Evolutionary conservation across 2,329 filamentous ascomycete genomes (phyloP), one percentile per base, ranked within the genome.

Genomic region (Byssothecium circinans): DNA sequence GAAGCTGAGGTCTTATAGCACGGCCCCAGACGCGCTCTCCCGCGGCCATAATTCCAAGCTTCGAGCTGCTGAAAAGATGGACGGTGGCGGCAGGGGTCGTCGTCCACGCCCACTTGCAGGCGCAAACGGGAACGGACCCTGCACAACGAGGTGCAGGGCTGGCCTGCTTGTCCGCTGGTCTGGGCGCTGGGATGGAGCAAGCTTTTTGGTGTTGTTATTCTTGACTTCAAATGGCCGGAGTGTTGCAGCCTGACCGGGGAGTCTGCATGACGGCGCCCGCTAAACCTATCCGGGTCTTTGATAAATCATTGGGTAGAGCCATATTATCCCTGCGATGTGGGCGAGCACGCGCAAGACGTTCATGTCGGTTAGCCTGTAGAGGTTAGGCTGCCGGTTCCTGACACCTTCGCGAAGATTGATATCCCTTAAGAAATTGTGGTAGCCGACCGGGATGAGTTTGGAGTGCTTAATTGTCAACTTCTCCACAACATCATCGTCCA

Each of bases 1-100:
- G 10, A 49, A 47, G 63, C 52, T 60, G 54, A 60, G 60, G 56
- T 65, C 62, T 68, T 70, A 70, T 70, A 69, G 43, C 49, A 59
- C 37, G 39, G 53, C 20, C 53, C 45, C 47, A 45, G 53, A 50
- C 39, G 52, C 43, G 50, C 49, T 52, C 44, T 49, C 37, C 50
- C 47, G n/a, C n/a, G 43, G 45, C 53, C 54, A 56, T 60, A 59
- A 58, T 54, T 50, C 49, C 58, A 52, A 46, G 42, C 45, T 46
- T 58, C 49, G 29, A 58, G 51, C 41, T 39, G 49, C 52, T 39
- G 19, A 55, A 52, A 50, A 51, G 45, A 56, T 57, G 55, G 53
- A 12, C 44, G 42, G 44, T 52, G 48, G 60, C 54, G 45, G 49
- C 57, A 61, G 48, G 60, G 63, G 43, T 58, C n/a, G 25, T 23